phyloP scores from a whole-genome alignment of 768 basidiomycete species.

The Termitomyces sp. region DNA sequence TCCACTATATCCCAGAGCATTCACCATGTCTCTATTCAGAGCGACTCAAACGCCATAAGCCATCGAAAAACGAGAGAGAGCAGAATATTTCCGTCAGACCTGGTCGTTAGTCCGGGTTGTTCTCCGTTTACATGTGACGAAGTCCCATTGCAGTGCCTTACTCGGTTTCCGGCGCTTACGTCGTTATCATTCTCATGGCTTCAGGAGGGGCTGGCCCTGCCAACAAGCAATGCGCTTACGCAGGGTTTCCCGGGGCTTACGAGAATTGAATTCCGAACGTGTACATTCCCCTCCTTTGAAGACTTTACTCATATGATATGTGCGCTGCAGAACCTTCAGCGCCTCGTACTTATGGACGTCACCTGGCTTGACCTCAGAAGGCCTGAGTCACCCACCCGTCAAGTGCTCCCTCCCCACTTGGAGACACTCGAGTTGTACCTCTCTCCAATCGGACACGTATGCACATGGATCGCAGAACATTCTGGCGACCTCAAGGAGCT shows the following conservation, averaged over 20 bases:
- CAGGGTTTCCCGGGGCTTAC: constrained; percentile 16
- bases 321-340: constrained; percentile 15
- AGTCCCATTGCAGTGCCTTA: constrained; percentile 7
- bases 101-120: background rate
- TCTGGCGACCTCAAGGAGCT: constrained; percentile 9
- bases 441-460: constrained; percentile 16
- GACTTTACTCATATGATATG: constrained; percentile 17
- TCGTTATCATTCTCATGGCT: constrained; percentile 16
- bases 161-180: constrained; percentile 13
- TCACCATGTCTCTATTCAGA: constrained; percentile 15
- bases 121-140: constrained; percentile 9
- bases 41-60: constrained; percentile 15
- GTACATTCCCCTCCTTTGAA: constrained; percentile 19
- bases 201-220: constrained; percentile 9
- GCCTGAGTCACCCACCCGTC: constrained; percentile 3
- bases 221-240: constrained; percentile 5
- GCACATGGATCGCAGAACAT: constrained; percentile 16
- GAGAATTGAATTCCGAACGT: constrained; percentile 21
- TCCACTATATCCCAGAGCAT: constrained; percentile 13
- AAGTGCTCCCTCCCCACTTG: constrained; percentile 14
- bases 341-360: constrained; percentile 19
- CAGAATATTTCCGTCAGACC: constrained; percentile 9
- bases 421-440: constrained; percentile 16
- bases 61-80: constrained; percentile 11
- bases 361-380: constrained; percentile 16